These are phyloP conservation scores for Ulmus americana DNA, from an alignment of 331 rosid species.

Conservation along the genomic window DNA sequence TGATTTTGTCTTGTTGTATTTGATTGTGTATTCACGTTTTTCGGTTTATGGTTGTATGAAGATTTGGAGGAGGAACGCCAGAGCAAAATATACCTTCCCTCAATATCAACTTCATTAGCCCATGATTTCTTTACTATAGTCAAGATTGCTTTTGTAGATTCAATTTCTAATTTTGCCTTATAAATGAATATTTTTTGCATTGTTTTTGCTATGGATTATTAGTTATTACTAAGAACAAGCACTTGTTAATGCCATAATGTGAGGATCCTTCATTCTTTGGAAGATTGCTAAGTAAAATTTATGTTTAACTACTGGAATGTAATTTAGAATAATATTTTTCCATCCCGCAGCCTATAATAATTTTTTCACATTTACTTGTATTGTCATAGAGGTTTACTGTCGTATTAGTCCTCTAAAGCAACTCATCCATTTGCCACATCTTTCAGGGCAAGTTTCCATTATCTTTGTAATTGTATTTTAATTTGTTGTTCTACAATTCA, in stretches of 20 bases:
- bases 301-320: neutral
- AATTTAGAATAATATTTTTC: no score
- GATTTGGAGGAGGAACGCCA: conserved; percentile 30
- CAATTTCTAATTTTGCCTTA: no score
- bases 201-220: neutral
- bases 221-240: neutral
- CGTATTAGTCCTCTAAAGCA: neutral
- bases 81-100: conserved; percentile 62
- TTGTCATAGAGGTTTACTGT: neutral
- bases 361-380: neutral
- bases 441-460: neutral
- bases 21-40: conserved; percentile 21
- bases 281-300: no score
- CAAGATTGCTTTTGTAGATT: no score
- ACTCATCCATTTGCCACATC: neutral
- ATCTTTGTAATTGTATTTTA: neutral
- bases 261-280: neutral
- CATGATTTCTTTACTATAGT: no score
- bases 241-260: neutral
- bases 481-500: neutral
- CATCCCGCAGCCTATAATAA: no score
- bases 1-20: conserved; percentile 8
- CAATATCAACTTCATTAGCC: conserved; percentile 72
- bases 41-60: conserved; percentile 19
- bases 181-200: neutral